Conservation (phyloP, 371 early-diverging fungal species). For the Rhizopus sp. region DNA sequence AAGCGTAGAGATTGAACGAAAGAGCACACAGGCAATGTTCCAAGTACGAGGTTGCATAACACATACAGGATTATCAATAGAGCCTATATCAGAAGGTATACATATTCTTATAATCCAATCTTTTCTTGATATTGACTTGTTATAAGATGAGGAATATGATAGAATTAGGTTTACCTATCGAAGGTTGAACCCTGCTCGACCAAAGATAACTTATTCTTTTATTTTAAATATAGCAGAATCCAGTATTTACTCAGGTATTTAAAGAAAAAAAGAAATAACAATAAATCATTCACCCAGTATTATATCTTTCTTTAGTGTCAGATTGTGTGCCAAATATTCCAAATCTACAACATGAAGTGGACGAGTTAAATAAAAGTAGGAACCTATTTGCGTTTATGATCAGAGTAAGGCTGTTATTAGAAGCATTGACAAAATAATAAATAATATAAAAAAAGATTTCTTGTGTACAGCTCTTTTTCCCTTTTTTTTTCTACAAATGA, state of each 20-base stretch:
- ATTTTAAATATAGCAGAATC: not conserved
- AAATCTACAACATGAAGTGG: not conserved
- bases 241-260: slow-evolving; percentile 3
- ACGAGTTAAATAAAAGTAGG: slow-evolving; percentile 4
- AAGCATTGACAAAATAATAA: not conserved
- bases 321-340: slow-evolving; percentile 4
- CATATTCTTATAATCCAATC: not conserved
- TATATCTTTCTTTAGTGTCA: slow-evolving; percentile 3
- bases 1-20: not conserved
- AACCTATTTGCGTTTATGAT: slow-evolving; percentile 11
- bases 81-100: not conserved
- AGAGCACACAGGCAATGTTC: not conserved
- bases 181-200: not conserved
- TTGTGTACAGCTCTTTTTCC: not conserved
- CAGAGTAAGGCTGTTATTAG: not conserved
- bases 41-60: not conserved
- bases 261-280: not conserved
- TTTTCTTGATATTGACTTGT: not conserved
- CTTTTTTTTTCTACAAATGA: slow-evolving; percentile 12
- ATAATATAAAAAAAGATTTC: not conserved
- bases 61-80: not conserved
- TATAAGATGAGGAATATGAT: not conserved
- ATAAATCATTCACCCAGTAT: not conserved
- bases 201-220: not conserved
- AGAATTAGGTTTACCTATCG: slow-evolving; percentile 2